These are phyloP conservation scores for Dimargaris cristalligena DNA, from an alignment of 192 early-diverging fungal species.

Conservation along the genomic window DNA sequence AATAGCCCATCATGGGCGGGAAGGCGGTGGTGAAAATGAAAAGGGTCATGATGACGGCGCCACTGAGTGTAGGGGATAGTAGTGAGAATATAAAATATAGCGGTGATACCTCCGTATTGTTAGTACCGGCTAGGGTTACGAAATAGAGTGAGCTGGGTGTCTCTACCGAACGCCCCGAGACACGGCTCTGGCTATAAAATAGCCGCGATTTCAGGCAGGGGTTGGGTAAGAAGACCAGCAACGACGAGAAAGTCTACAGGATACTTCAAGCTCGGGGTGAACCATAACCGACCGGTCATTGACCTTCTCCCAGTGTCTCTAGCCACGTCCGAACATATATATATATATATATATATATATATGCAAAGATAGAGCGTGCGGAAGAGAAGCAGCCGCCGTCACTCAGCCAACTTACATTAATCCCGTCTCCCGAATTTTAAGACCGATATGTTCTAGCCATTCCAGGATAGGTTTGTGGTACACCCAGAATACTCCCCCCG, in stretches of 20 bases:
- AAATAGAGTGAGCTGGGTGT: too few relatives aligned
- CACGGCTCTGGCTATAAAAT: too few relatives aligned
- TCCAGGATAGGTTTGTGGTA: slow-evolving; percentile 1
- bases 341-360: too few relatives aligned
- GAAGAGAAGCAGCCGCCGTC: too few relatives aligned
- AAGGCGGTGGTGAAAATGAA: slow-evolving; percentile 43
- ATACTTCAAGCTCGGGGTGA: not conserved
- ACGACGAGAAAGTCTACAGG: not conserved
- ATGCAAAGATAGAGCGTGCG: too few relatives aligned
- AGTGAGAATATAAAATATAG: not conserved
- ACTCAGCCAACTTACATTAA: slow-evolving; percentile 5
- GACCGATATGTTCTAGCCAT: slow-evolving; percentile 10
- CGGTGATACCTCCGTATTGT: not conserved
- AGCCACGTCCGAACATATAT: too few relatives aligned
- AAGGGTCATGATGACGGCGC: slow-evolving; percentile 26
- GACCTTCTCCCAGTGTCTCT: not conserved
- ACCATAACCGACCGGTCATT: not conserved
- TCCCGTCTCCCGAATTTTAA: not conserved
- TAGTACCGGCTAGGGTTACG: too few relatives aligned
- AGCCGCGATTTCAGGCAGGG: too few relatives aligned
- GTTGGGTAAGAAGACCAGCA: not conserved
- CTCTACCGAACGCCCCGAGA: too few relatives aligned
- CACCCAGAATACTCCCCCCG: slow-evolving; percentile 34
- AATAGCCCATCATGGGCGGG: slow-evolving; percentile 29
- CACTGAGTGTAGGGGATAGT: slow-evolving; percentile 13